Conservation (phyloP, 2,329 filamentous ascomycete genomes). For the Purpureocillium lavendulum region DNA sequence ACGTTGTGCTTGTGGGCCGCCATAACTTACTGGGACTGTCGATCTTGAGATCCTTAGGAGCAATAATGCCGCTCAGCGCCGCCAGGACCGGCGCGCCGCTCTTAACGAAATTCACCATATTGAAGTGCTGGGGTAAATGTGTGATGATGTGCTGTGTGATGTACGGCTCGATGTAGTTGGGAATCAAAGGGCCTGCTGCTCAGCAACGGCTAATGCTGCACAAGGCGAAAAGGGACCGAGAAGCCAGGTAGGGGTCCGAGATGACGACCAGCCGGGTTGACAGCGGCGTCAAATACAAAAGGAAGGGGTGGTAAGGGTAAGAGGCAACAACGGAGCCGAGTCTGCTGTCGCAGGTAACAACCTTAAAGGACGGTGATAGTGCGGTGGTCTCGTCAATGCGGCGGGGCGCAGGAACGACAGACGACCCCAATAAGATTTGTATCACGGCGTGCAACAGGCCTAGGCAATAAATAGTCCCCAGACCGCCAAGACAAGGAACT, state of each 20-base stretch:
- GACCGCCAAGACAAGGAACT: no score
- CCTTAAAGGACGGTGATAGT: no score
- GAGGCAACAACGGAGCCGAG: not conserved
- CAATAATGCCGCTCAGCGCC: conserved; percentile 15
- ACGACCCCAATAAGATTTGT: no score
- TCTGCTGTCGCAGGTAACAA: not conserved
- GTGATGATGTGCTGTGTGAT: no score
- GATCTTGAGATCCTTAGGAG: conserved; percentile 32
- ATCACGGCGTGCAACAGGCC: no score
- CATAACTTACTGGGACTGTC: conserved; percentile 23
- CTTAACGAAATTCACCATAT: conserved; percentile 15
- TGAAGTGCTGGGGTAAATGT: not conserved
- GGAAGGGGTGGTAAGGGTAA: not conserved
- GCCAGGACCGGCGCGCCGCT: conserved; percentile 14
- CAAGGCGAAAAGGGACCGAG: no score
- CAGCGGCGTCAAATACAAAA: no score
- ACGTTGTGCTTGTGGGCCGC: no score
- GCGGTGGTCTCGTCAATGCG: not conserved
- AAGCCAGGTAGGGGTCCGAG: no score
- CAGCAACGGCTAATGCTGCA: not conserved
- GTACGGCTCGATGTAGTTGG: not conserved
- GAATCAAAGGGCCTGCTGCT: not conserved
- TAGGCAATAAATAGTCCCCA: no score
- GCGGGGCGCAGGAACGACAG: not conserved
- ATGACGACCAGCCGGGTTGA: no score